Evolutionary conservation across 2,329 filamentous ascomycete species (phyloP).

Genomic region (Penicillium sp.): DNA sequence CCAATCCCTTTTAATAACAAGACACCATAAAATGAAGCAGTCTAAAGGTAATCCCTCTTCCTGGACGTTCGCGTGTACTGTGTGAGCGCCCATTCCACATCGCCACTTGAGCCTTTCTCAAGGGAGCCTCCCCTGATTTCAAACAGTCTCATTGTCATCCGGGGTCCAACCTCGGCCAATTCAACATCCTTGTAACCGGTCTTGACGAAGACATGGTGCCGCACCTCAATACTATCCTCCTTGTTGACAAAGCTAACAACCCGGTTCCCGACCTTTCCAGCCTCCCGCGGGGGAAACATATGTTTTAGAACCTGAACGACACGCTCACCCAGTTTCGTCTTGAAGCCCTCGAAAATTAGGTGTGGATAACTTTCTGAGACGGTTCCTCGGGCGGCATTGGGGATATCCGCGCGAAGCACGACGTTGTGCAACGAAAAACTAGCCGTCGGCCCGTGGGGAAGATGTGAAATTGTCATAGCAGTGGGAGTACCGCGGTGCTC

Average conservation of each 20-base stretch:
- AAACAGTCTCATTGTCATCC: slow-evolving; percentile 97
- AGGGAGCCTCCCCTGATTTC: slow-evolving; percentile 90
- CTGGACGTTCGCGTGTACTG: slow-evolving; percentile 91
- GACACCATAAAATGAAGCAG: slow-evolving; percentile 16
- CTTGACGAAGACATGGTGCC: slow-evolving; percentile 92
- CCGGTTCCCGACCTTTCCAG: slow-evolving; percentile 81
- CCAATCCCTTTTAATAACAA: slow-evolving; percentile 15
- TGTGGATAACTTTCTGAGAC: slow-evolving; percentile 93
- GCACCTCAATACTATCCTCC: slow-evolving; percentile 84
- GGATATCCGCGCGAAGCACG: slow-evolving; percentile 89
- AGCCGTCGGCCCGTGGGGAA: slow-evolving; percentile 85
- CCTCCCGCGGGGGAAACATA: slow-evolving; percentile 86
- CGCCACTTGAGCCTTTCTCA: slow-evolving; percentile 86
- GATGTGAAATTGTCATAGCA: slow-evolving; percentile 82
- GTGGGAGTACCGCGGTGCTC: slow-evolving; percentile 94
- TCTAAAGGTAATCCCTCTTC: slow-evolving; percentile 92
- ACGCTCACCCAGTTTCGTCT: slow-evolving; percentile 75
- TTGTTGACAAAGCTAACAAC: slow-evolving; percentile 95
- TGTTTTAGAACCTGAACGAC: slow-evolving; percentile 93
- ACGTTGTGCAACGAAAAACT: slow-evolving; percentile 93
- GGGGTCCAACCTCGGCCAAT: slow-evolving; percentile 84
- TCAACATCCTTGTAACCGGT: slow-evolving; percentile 90
- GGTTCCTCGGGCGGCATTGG: slow-evolving; percentile 82
- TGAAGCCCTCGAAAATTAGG: slow-evolving; percentile 94
- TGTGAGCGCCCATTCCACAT: slow-evolving; percentile 94